Conservation (phyloP, 2,329 filamentous ascomycete genomes). For the Pseudopyricularia javanii region DNA sequence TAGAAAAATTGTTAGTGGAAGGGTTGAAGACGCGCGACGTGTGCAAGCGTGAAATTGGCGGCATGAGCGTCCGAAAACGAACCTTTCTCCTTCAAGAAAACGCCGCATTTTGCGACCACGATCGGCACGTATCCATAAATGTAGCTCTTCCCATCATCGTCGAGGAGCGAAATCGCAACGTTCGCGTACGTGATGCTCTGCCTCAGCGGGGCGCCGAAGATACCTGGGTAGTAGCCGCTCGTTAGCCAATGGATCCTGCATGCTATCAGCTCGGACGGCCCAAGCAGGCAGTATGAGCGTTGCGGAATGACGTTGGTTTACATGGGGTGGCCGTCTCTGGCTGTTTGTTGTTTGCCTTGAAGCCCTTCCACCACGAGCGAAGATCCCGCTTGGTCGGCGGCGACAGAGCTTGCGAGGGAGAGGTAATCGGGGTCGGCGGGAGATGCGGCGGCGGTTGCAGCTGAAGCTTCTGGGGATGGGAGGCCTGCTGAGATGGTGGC, state of each 20-base stretch:
- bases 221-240: slow-evolving; percentile 46
- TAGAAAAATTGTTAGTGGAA: neutral
- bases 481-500: slow-evolving; percentile 3
- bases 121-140: slow-evolving; percentile 99
- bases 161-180: slow-evolving; percentile 90
- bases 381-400: slow-evolving; percentile 79
- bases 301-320: slow-evolving; percentile 4
- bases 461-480: neutral
- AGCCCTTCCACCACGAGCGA: slow-evolving; percentile 94
- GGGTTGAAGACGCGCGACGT: neutral
- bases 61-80: slow-evolving; percentile 13
- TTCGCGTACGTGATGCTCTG: slow-evolving; percentile 96
- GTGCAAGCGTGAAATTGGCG: neutral
- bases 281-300: neutral
- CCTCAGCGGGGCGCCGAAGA: slow-evolving; percentile 87
- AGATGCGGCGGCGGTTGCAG: neutral
- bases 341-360: slow-evolving; percentile 52
- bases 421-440: slow-evolving; percentile 7
- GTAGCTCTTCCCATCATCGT: slow-evolving; percentile 86
- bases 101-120: slow-evolving; percentile 94
- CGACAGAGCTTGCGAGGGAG: slow-evolving; percentile 36
- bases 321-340: slow-evolving; percentile 25
- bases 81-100: slow-evolving; percentile 98
- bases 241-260: too few species aligned
- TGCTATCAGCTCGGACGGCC: slow-evolving; percentile 17